Evolutionary conservation across 78 protist species (phyloP), one percentile per base, ranked within the genome.

Genomic region (Protostelium mycophagum): DNA sequence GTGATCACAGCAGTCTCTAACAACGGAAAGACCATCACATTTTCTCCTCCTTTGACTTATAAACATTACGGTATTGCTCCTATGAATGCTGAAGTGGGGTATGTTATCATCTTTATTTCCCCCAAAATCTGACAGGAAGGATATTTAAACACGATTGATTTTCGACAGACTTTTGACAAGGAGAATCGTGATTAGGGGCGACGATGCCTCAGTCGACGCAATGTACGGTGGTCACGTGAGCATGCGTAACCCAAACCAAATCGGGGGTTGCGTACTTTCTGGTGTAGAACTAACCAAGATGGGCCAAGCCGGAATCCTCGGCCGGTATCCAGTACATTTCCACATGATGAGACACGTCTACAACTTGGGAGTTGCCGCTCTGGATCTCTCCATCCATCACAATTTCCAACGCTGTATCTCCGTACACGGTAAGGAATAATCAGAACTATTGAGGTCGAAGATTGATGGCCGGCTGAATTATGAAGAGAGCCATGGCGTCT

Each of bases 261-360:
- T 25, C 16, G 73, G 73, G 5, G 73, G 73, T 25, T 25, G 31
- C 73, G 73, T 51, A 16, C 73, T 51, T 25, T 51, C 73, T 51
- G 94, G 94, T 92, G 88, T 86, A 63, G 94, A 92, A 1, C 28
- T 92, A 0, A 84, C 83, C 34, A 38, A 92, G 23, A 92, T 92
- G 94, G 94, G 94, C 87, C 94, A 92, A 73, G 87, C 87, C 1
- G 89, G 90, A 34, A 88, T 90, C 39, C 83, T 92, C 0, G 94
- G 91, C n/a, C 85, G 36, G 51, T 92, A 92, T 35, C 94, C 94
- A 88, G 90, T 92, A 73, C 94, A 92, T 85, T 92, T 92, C 90
- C 94, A 92, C 31, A 92, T 92, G 94, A 90, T 91, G 84, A 87
- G 90, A 28, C 90, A 92, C 87, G 91, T 92, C 0, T 51, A 51